phyloP scores from a whole-genome alignment of 2,329 filamentous ascomycete species.

The Phialophora tarda region DNA sequence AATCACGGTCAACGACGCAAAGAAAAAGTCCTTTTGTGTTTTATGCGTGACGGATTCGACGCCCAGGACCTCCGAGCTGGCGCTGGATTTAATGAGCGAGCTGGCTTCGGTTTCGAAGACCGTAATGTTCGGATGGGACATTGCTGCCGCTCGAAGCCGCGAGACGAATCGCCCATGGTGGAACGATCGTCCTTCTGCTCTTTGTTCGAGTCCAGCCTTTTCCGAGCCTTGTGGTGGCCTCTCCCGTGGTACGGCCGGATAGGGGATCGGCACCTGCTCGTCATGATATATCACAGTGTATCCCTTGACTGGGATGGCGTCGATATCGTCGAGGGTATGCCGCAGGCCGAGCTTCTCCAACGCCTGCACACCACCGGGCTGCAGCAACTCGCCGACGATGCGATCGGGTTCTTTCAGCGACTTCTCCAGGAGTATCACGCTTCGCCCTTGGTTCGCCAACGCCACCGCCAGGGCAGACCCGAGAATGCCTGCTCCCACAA shows the following conservation, averaged over 20 bases:
- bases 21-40: constrained; percentile 74
- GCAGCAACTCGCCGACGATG: constrained; percentile 93
- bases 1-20: constrained; percentile 84
- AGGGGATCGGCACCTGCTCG: constrained; percentile 74
- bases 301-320: constrained; percentile 79
- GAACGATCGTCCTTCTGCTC: constrained; percentile 78
- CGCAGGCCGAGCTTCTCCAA: constrained; percentile 78
- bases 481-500: constrained; percentile 89
- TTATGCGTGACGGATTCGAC: constrained; percentile 75
- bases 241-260: constrained; percentile 64
- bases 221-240: constrained; percentile 28
- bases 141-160: constrained; percentile 76
- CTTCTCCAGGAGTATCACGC: constrained; percentile 85
- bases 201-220: constrained; percentile 45
- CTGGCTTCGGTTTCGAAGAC: constrained; percentile 88
- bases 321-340: constrained; percentile 85
- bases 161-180: constrained; percentile 94
- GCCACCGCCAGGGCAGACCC: constrained; percentile 86
- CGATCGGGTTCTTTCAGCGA: constrained; percentile 91
- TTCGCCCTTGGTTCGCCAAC: constrained; percentile 85
- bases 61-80: constrained; percentile 76
- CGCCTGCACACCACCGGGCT: constrained; percentile 86
- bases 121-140: constrained; percentile 79
- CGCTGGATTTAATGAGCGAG: constrained; percentile 72
- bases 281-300: constrained; percentile 88